phyloP scores from a whole-genome alignment of 768 basidiomycete genomes.

The Agaricus subrufescens region DNA sequence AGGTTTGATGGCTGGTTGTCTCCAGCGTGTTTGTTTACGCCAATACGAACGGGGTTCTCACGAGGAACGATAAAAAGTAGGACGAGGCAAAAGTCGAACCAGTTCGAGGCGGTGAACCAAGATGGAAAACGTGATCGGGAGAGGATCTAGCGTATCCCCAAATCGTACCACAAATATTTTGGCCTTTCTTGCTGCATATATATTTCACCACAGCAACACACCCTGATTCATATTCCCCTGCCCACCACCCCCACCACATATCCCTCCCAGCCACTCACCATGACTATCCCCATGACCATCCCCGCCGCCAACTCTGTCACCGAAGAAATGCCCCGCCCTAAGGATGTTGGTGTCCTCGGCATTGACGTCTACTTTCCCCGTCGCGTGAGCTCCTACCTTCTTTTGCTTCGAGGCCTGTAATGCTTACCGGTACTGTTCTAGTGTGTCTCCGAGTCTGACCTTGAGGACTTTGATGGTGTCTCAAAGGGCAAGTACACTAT shows the following conservation, averaged over 20 bases:
- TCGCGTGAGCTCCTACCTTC: conserved; percentile 49
- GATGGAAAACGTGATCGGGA: too few species aligned
- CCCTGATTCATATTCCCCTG: conserved; percentile 13
- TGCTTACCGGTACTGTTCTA: conserved; percentile 24
- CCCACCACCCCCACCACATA: conserved; percentile 6
- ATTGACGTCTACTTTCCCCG: conserved; percentile 95
- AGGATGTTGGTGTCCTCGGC: conserved; percentile 91
- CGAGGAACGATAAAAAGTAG: neutral
- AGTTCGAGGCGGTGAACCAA: neutral
- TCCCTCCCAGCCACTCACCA: conserved; percentile 17
- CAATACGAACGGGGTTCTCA: neutral
- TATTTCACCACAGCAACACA: conserved; percentile 17
- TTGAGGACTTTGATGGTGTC: conserved; percentile 93
- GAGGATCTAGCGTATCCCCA: conserved; percentile 6
- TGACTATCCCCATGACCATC: conserved; percentile 37
- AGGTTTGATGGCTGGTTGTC: too few species aligned
- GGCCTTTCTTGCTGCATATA: conserved; percentile 33
- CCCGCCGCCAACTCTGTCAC: conserved; percentile 21
- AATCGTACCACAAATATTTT: conserved; percentile 45
- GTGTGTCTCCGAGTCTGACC: conserved; percentile 94
- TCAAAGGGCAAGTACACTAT: conserved; percentile 98
- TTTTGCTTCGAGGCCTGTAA: conserved; percentile 5
- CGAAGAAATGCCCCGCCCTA: conserved; percentile 56
- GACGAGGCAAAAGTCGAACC: conserved; percentile 7
- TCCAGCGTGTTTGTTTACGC: neutral